A percentile compares a stretch with the other conserved stretches of the same genome.
Conservation (phyloP, 352 stramenopile species). For the Phytophthora constricta region DNA sequence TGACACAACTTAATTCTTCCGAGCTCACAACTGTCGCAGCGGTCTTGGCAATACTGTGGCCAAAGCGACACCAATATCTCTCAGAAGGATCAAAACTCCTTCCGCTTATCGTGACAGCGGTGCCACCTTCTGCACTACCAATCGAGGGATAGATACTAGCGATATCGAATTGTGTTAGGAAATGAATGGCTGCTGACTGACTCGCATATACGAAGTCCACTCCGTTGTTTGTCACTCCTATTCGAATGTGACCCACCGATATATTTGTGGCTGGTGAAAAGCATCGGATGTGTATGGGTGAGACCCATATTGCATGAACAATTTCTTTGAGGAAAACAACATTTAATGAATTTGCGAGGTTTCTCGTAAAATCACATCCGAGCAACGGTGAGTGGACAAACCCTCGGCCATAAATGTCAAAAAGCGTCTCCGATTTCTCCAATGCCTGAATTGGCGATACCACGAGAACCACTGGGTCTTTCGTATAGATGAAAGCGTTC, state of each 20-base stretch:
- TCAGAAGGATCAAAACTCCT: constrained; percentile 49
- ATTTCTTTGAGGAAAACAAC: background rate
- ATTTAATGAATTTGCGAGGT: background rate
- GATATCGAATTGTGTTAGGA: constrained; percentile 52
- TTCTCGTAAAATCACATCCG: constrained; percentile 47
- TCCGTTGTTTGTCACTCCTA: constrained; percentile 64
- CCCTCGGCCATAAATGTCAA: constrained; percentile 65
- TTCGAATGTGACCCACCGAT: constrained; percentile 25
- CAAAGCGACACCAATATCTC: constrained; percentile 76
- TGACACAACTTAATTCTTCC: constrained; percentile 49
- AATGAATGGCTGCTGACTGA: constrained; percentile 18
- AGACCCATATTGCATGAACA: constrained; percentile 52
- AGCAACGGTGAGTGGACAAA: constrained; percentile 60
- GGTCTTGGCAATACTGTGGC: constrained; percentile 35
- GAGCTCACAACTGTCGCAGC: constrained; percentile 31
- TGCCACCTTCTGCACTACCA: constrained; percentile 58
- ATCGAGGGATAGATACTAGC: constrained; percentile 50
- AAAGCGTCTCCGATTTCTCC: constrained; percentile 47
- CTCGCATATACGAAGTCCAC: constrained; percentile 42
- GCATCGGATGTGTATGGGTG: constrained; percentile 59
- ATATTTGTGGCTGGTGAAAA: constrained; percentile 30
- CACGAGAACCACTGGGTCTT: constrained; percentile 36
- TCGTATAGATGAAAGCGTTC: constrained; percentile 57
- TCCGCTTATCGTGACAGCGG: constrained; percentile 56
- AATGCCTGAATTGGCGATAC: constrained; percentile 53